Conservation (phyloP, 345 rosid species). For the Aegle marmelos region DNA sequence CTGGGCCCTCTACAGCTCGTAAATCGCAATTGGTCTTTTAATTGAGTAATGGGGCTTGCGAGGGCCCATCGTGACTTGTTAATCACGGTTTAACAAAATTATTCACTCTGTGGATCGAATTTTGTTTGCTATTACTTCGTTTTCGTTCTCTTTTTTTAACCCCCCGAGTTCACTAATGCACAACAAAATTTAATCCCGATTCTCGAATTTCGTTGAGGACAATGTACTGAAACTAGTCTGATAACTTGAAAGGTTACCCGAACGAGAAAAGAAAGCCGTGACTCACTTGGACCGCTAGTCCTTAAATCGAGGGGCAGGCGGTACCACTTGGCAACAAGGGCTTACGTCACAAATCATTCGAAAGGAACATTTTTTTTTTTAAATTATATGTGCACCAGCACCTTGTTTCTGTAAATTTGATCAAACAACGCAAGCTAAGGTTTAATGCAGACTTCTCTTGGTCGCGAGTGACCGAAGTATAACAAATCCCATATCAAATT, state of each 20-base stretch:
- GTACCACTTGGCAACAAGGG: no score
- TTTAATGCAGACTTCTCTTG: no score
- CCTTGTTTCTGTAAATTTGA: no score
- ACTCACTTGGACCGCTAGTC: no score
- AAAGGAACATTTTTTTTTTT: no score
- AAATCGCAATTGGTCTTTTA: background rate
- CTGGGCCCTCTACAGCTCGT: background rate
- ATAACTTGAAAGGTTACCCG: background rate
- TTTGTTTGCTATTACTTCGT: background rate
- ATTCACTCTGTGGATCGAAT: background rate
- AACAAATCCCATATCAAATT: no score
- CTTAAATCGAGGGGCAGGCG: no score
- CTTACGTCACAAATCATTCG: no score
- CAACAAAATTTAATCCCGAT: no score
- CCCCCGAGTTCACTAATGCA: no score
- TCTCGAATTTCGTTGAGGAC: background rate
- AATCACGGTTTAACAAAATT: background rate
- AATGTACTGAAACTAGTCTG: background rate
- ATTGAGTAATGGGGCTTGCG: background rate
- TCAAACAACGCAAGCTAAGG: background rate
- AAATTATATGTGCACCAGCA: no score
- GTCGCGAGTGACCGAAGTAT: background rate
- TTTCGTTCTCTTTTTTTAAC: background rate
- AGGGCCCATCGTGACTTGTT: background rate
- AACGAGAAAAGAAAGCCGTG: background rate